Percentiles rank a stretch among this genome's conserved stretches.
Conservation (phyloP, 2,329 filamentous ascomycete genomes). For the Penicillium digitatum region DNA sequence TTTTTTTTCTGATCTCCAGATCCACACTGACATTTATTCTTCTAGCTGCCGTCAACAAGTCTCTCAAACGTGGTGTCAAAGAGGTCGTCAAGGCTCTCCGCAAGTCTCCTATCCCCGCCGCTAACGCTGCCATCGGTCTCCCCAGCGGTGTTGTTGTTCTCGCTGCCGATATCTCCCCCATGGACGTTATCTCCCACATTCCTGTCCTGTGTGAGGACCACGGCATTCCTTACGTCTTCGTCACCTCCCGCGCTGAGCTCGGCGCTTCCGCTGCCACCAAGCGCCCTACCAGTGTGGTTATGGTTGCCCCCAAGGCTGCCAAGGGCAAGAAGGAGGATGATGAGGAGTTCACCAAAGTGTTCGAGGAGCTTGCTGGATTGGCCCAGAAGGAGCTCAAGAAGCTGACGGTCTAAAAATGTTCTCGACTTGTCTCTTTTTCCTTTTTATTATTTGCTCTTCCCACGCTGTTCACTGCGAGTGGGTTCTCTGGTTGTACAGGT, state of each 20-base stretch:
- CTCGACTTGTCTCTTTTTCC: slow-evolving; percentile 19
- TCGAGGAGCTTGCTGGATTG: slow-evolving; percentile 55
- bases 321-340: slow-evolving; percentile 50
- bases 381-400: slow-evolving; percentile 56
- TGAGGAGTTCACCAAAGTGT: slow-evolving; percentile 52
- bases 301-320: slow-evolving; percentile 59
- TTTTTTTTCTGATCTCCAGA: slow-evolving; percentile 4
- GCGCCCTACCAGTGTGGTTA: slow-evolving; percentile 92
- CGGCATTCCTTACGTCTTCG: slow-evolving; percentile 94
- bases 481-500: slow-evolving; percentile 38
- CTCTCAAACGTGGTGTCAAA: slow-evolving; percentile 96
- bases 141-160: slow-evolving; percentile 79
- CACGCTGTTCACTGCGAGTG: slow-evolving; percentile 26
- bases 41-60: slow-evolving; percentile 87
- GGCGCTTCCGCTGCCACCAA: slow-evolving; percentile 92
- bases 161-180: slow-evolving; percentile 94
- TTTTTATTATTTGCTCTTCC: slow-evolving; percentile 21
- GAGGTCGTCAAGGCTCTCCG: slow-evolving; percentile 98
- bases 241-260: slow-evolving; percentile 85
- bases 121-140: slow-evolving; percentile 57
- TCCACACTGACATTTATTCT: slow-evolving; percentile 17
- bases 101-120: slow-evolving; percentile 73
- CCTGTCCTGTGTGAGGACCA: slow-evolving; percentile 98
- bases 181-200: slow-evolving; percentile 98
- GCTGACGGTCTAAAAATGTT: slow-evolving; percentile 48